Evolutionary conservation across 345 rosid genomes (phyloP), one percentile per base, ranked within the genome.

Genomic region (Nasturtium officinale): DNA sequence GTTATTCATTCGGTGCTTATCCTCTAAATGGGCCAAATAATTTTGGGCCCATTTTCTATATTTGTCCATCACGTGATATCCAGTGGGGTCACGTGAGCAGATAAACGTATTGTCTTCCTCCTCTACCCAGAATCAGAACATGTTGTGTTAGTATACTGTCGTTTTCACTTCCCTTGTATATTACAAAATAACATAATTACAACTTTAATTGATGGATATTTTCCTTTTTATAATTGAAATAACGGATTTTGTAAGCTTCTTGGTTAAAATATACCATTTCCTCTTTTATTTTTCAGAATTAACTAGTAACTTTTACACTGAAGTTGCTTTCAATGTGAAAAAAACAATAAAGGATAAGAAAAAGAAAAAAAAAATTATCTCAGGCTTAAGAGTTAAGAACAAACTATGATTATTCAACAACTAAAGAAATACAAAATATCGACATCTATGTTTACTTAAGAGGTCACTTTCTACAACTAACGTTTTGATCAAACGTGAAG

Each of bases 401-500:
- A 63, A 56, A 26, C 57, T 55, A 73, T 48, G 38, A 72, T 37
- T n/a, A 63, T 42, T 65, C 28, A 55, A 43, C 37, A 64, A 63
- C 77, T 73, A 73, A 54, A 20, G 12, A 43, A 43, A 30, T 73
- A 53, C 55, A 73, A 65, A 73, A 33, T 56, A 23, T 32, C 8
- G 30, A 57, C 59, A 38, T 51, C 64, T 61, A 61, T 68, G 68
- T 75, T 61, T 61, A 61, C 69, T 75, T 21, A 5, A 5, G 5
- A 2, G 0, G 25, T 35, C 46, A 53, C 56, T 63, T 66, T 62
- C 47, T 72, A 64, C 64, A 64, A 56, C 28, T 35, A 73, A 55
- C 58, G 77, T 55, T 73, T 65, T 56, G 48, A 32, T 54, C 64
- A 53, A 45, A 73, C 45, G 53, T 32, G 5, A 65, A 48, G 71